Evolutionary conservation across 164 flowering plant species (phyloP).

Genomic region (Chimonanthus salicifolius): DNA sequence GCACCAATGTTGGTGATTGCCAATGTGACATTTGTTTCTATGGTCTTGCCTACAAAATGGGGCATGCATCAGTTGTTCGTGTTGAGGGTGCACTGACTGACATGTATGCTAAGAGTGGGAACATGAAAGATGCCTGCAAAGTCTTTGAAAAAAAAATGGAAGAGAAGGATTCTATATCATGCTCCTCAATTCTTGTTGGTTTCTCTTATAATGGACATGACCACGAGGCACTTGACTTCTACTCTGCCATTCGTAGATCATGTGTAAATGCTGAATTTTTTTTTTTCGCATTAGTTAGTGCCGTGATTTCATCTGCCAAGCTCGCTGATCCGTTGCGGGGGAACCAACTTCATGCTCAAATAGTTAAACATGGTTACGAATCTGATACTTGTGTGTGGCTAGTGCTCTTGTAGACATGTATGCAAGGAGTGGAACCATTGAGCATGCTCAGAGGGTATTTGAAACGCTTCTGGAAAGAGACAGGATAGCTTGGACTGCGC

Average conservation of each 20-base stretch:
- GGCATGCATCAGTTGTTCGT: slow-evolving; percentile 2
- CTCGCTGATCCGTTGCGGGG: slow-evolving; percentile 11
- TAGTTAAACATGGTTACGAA: slow-evolving; percentile 10
- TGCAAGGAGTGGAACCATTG: slow-evolving; percentile 9
- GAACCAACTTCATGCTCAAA: slow-evolving; percentile 13
- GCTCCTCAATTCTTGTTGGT: slow-evolving; percentile 16
- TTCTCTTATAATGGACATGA: slow-evolving; percentile 15
- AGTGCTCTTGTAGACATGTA: slow-evolving; percentile 17
- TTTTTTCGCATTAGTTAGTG: slow-evolving; percentile 10
- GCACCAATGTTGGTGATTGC: slow-evolving; percentile 1
- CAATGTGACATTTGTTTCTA: slow-evolving; percentile 4
- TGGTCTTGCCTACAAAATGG: slow-evolving; percentile 6
- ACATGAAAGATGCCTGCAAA: slow-evolving; percentile 9
- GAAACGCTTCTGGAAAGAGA: slow-evolving; percentile 1
- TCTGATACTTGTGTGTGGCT: slow-evolving; percentile 15
- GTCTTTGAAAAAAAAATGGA: slow-evolving; percentile 4
- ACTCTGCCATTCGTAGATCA: slow-evolving; percentile 7
- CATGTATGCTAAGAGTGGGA: slow-evolving; percentile 15
- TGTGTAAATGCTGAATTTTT: slow-evolving; percentile 12
- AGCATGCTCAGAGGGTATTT: slow-evolving; percentile 4
- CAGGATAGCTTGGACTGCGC: slow-evolving; percentile 13
- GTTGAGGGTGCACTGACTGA: slow-evolving; percentile 17
- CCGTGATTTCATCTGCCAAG: slow-evolving; percentile 16
- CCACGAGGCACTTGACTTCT: slow-evolving; percentile 16
- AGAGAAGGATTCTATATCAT: slow-evolving; percentile 14